phyloP scores from a whole-genome alignment of 441 rosid genomes.

The Gossypium aridum region DNA sequence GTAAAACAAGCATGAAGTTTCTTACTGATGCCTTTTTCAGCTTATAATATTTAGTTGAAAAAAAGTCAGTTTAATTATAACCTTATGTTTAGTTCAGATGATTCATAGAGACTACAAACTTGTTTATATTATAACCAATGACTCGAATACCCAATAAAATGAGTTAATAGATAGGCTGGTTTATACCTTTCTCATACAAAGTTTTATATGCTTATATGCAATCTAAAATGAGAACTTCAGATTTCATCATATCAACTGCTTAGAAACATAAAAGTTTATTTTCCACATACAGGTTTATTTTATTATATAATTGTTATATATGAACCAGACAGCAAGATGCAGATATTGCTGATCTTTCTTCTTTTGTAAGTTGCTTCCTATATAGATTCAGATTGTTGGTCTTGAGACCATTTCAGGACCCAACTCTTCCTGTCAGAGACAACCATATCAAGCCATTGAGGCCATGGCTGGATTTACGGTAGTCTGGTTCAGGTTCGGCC shows the following conservation, averaged over 20 bases:
- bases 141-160: too few relatives aligned
- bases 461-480: constrained; percentile 27
- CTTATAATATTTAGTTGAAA: too few relatives aligned
- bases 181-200: background rate
- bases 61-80: too few relatives aligned
- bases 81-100: too few relatives aligned
- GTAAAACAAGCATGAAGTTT: too few relatives aligned
- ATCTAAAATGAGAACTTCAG: background rate
- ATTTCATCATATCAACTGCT: background rate
- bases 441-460: constrained; percentile 31
- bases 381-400: constrained; percentile 6
- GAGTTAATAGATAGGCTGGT: background rate
- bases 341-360: constrained; percentile 14
- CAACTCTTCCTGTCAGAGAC: background rate
- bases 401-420: background rate
- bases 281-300: background rate
- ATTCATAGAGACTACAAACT: too few relatives aligned
- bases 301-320: constrained; percentile 13
- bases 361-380: constrained; percentile 6
- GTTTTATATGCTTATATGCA: background rate
- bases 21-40: too few relatives aligned
- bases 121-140: too few relatives aligned
- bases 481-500: constrained; percentile 17
- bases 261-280: background rate
- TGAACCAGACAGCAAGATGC: constrained; percentile 11